Percentiles rank a stretch among this genome's conserved stretches.
Evolutionary conservation across 768 basidiomycete genomes (phyloP).

Genomic region (Xerocomus brunneocitrinus): DNA sequence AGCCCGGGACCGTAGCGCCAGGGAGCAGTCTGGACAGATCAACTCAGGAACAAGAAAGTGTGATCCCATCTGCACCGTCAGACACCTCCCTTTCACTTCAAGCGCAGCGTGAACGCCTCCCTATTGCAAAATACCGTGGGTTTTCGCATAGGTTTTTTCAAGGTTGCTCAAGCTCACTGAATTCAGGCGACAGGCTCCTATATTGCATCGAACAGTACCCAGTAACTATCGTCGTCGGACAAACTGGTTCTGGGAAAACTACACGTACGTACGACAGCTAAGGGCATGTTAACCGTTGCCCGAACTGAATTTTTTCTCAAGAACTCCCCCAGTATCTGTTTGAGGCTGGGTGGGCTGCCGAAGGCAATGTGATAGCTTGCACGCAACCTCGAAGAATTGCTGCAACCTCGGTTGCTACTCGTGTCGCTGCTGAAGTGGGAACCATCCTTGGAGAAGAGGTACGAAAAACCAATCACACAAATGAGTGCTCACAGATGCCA

Average conservation of each 20-base stretch:
- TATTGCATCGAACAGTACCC: conserved; percentile 81
- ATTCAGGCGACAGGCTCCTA: conserved; percentile 68
- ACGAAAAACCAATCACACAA: neutral
- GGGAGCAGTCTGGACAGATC: conserved; percentile 86
- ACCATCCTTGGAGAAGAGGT: conserved; percentile 86
- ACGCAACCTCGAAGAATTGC: conserved; percentile 93
- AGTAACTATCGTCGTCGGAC: conserved; percentile 85
- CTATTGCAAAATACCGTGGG: conserved; percentile 85
- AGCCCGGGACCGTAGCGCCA: conserved; percentile 79
- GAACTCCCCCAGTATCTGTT: conserved; percentile 94
- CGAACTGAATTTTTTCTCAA: conserved; percentile 30
- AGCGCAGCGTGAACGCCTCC: conserved; percentile 74
- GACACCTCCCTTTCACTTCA: conserved; percentile 58
- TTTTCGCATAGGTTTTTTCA: conserved; percentile 4
- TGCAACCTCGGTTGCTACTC: conserved; percentile 87
- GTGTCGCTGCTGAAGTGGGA: conserved; percentile 93
- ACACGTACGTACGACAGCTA: conserved; percentile 62
- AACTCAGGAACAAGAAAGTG: conserved; percentile 66
- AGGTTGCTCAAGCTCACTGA: neutral
- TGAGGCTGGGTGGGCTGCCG: conserved; percentile 88
- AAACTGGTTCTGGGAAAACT: conserved; percentile 97
- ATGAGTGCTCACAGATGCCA: neutral
- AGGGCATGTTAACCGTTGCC: neutral
- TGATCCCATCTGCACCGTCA: conserved; percentile 61
- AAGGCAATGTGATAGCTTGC: conserved; percentile 83